Conservation (phyloP, 2,329 filamentous ascomycete genomes). For the Fusarium humuli region DNA sequence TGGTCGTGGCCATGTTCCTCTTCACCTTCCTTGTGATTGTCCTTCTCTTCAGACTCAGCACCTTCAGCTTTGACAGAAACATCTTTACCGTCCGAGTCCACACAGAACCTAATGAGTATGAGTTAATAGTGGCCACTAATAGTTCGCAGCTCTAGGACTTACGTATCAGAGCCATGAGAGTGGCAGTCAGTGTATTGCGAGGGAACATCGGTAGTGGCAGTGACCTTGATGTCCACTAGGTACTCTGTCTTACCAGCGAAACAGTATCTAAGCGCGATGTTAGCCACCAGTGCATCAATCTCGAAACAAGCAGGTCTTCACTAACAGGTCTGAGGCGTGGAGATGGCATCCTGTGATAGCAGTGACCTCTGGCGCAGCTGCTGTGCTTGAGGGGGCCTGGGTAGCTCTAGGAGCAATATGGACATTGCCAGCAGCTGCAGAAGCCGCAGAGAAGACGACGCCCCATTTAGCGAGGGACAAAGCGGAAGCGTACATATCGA, state of each 20-base stretch:
- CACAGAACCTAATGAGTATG: slow-evolving; percentile 64
- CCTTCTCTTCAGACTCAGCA: slow-evolving; percentile 40
- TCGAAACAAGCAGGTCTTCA: slow-evolving; percentile 2
- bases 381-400: slow-evolving; percentile 44
- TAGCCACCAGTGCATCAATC: background rate
- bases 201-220: slow-evolving; percentile 66
- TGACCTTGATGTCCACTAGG: slow-evolving; percentile 60
- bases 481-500: slow-evolving; percentile 30
- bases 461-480: slow-evolving; percentile 37
- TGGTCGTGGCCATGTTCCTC: slow-evolving; percentile 34
- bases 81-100: slow-evolving; percentile 69
- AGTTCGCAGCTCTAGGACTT: slow-evolving; percentile 41
- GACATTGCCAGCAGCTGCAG: slow-evolving; percentile 21
- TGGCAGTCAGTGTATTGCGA: slow-evolving; percentile 75
- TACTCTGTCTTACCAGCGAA: slow-evolving; percentile 58
- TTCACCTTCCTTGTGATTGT: slow-evolving; percentile 31
- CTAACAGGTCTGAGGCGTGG: slow-evolving; percentile 56
- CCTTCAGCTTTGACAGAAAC: slow-evolving; percentile 64
- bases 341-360: slow-evolving; percentile 57
- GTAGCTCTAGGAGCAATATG: slow-evolving; percentile 50
- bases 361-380: slow-evolving; percentile 47
- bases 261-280: slow-evolving; percentile 54
- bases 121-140: slow-evolving; percentile 9
- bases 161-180: slow-evolving; percentile 68
- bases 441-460: slow-evolving; percentile 28